These are phyloP conservation scores for Volvox africanus DNA, from an alignment of 139 green algal genomes.

Conservation along the genomic window DNA sequence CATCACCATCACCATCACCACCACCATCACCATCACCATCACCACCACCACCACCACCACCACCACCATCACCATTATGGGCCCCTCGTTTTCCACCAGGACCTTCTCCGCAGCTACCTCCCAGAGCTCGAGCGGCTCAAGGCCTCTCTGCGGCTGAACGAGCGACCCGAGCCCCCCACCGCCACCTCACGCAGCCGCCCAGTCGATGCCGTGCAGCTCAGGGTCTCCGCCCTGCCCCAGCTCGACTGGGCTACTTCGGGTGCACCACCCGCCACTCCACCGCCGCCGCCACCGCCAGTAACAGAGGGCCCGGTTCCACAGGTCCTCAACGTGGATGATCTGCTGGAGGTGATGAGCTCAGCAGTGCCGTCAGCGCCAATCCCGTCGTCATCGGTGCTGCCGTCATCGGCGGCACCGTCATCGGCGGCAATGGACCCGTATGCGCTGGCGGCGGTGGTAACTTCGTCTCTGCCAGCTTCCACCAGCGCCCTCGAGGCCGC, in stretches of 20 bases:
- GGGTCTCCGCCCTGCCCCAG: conserved; percentile 70
- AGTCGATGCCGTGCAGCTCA: conserved; percentile 62
- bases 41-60: too few relatives aligned
- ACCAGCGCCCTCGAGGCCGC: neutral
- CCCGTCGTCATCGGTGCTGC: too few relatives aligned
- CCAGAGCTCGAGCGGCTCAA: conserved; percentile 82
- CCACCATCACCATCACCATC: too few relatives aligned
- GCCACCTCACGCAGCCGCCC: conserved; percentile 60
- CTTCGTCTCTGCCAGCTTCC: neutral
- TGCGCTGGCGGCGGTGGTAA: conserved; percentile 11
- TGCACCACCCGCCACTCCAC: neutral
- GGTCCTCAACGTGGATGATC: conserved; percentile 48
- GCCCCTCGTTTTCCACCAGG: neutral
- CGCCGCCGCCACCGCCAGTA: neutral
- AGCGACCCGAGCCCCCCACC: conserved; percentile 40
- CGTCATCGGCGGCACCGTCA: neutral
- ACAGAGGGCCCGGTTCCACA: neutral
- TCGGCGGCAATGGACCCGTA: conserved; percentile 16
- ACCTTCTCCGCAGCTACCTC: conserved; percentile 46
- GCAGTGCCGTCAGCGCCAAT: neutral
- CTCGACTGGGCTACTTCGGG: conserved; percentile 68
- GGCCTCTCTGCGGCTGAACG: conserved; percentile 47
- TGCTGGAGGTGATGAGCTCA: conserved; percentile 53
- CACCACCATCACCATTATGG: too few relatives aligned
- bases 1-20: too few relatives aligned